phyloP scores from a whole-genome alignment of 2,329 filamentous ascomycete species.

The Ophiostoma angusticollis region DNA sequence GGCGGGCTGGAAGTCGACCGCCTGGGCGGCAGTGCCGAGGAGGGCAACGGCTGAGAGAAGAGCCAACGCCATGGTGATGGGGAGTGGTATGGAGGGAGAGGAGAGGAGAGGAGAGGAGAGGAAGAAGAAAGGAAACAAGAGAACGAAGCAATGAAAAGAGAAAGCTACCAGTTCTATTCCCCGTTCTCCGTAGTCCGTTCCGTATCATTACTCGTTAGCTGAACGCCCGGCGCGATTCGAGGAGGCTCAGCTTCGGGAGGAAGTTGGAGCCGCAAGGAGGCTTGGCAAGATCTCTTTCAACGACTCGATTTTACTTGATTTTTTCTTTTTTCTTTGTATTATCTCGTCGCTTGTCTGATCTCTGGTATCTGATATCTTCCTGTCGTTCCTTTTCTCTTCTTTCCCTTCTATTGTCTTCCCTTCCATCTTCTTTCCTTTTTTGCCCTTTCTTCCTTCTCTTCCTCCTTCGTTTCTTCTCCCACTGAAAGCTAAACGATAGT shows the following conservation, averaged over 20 bases:
- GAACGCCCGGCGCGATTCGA: too few species aligned
- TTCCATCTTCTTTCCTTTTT: not conserved
- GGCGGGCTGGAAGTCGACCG: conserved; percentile 1
- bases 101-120: not conserved
- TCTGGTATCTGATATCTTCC: too few species aligned
- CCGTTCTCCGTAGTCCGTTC: too few species aligned
- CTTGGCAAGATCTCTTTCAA: too few species aligned
- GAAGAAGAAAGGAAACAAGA: not conserved
- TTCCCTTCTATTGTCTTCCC: not conserved
- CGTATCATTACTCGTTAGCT: too few species aligned
- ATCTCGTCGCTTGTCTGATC: not conserved
- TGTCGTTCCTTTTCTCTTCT: not conserved
- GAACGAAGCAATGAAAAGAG: not conserved
- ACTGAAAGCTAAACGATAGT: too few species aligned
- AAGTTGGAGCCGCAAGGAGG: too few species aligned
- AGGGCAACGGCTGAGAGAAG: conserved; percentile 5
- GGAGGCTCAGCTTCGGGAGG: too few species aligned
- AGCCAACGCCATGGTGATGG: conserved; percentile 1
- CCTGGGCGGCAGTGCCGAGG: conserved; percentile 8
- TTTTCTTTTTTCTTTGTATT: not conserved
- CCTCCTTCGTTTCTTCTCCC: too few species aligned
- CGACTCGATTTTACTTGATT: too few species aligned
- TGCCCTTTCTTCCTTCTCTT: too few species aligned
- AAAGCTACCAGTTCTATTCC: too few species aligned
- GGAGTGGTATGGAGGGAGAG: not conserved